phyloP scores from a whole-genome alignment of 1,139 yeast species.

The Kodamaea ohmeri region DNA sequence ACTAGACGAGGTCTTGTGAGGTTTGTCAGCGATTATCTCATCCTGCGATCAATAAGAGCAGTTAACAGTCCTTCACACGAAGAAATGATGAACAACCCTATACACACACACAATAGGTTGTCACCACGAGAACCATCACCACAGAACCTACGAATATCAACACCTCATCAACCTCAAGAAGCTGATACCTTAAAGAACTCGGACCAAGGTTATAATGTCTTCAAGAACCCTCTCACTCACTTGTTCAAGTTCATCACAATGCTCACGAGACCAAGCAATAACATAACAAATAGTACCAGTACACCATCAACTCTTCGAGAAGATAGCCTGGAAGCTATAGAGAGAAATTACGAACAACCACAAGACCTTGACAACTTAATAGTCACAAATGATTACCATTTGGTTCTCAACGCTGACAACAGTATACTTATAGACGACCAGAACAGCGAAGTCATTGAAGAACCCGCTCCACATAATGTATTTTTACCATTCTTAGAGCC shows the following conservation, averaged over 20 bases:
- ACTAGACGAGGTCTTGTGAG: background rate
- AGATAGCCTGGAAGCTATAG: no score
- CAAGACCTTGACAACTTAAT: conserved; percentile 1
- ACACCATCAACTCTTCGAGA: background rate
- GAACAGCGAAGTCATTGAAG: conserved; percentile 3
- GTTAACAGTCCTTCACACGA: background rate
- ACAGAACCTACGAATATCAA: background rate
- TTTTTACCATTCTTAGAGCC: conserved; percentile 9
- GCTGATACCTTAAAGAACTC: no score
- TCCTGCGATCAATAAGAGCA: background rate
- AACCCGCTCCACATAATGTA: conserved; percentile 8
- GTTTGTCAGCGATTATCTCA: background rate
- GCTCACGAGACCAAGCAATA: conserved; percentile 1
- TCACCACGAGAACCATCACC: background rate
- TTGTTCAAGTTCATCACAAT: conserved; percentile 4
- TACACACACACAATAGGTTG: conserved; percentile 6
- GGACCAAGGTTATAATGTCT: background rate
- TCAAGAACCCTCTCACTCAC: conserved; percentile 5
- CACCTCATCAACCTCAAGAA: background rate
- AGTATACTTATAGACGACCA: conserved; percentile 15
- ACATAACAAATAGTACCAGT: background rate
- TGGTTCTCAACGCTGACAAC: conserved; percentile 13
- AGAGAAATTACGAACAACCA: background rate
- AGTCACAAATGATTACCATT: conserved; percentile 16
- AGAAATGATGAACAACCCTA: conserved; percentile 7